Conservation (phyloP, 108 stramenopile species). For the Fragilaria crotonensis region DNA sequence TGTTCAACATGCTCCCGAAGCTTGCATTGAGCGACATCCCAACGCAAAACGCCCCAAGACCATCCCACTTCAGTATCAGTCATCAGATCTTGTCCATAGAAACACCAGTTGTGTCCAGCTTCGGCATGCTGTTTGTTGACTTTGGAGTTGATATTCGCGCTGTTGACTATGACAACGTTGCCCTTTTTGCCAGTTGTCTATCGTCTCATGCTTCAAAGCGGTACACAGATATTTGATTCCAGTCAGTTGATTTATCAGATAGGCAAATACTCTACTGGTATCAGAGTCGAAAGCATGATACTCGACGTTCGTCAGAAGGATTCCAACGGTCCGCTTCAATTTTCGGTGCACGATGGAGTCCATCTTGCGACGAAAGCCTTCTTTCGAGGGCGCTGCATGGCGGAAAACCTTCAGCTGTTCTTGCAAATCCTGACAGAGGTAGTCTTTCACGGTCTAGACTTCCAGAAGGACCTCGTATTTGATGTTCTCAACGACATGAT, state of each 20-base stretch:
- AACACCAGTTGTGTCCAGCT: slow-evolving; percentile 36
- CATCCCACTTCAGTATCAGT: neutral
- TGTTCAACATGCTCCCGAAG: slow-evolving; percentile 62
- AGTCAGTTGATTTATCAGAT: slow-evolving; percentile 36
- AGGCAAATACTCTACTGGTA: slow-evolving; percentile 67
- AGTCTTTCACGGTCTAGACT: slow-evolving; percentile 39
- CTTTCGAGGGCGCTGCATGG: slow-evolving; percentile 55
- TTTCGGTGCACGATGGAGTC: slow-evolving; percentile 40
- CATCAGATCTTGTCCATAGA: neutral
- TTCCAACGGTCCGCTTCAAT: neutral
- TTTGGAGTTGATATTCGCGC: slow-evolving; percentile 74
- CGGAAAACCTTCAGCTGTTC: slow-evolving; percentile 49
- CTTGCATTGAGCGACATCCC: slow-evolving; percentile 45
- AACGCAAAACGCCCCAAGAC: neutral
- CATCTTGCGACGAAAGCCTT: slow-evolving; percentile 63
- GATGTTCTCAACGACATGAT: slow-evolving; percentile 67
- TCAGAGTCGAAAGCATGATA: slow-evolving; percentile 8
- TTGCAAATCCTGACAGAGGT: slow-evolving; percentile 64
- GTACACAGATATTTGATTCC: slow-evolving; percentile 23
- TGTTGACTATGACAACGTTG: slow-evolving; percentile 65
- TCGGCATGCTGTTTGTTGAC: slow-evolving; percentile 83
- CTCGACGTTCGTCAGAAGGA: neutral
- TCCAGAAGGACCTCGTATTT: slow-evolving; percentile 37
- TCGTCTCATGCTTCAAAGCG: slow-evolving; percentile 62
- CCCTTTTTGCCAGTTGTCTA: slow-evolving; percentile 69